Evolutionary conservation across 2,329 filamentous ascomycete genomes (phyloP).

Genomic region (Aureobasidium subglaciale): DNA sequence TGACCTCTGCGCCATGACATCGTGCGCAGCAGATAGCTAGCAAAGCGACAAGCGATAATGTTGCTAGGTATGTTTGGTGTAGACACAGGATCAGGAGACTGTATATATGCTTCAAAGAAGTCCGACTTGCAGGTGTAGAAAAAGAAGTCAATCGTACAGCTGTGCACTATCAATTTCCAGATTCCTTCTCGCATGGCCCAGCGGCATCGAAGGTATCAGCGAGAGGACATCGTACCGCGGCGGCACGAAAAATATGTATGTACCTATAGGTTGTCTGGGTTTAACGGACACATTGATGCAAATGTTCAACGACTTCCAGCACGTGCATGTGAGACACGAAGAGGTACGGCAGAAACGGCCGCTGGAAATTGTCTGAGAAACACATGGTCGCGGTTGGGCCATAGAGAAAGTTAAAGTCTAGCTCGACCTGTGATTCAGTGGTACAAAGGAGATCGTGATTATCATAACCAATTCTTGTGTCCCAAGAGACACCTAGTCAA

Average conservation of each 20-base stretch:
- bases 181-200: too few species aligned
- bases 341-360: neutral
- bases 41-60: neutral
- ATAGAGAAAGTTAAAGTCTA: too few species aligned
- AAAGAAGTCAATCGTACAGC: too few species aligned
- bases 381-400: neutral
- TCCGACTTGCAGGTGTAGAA: neutral
- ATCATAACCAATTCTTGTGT: neutral
- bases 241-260: neutral
- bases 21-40: neutral
- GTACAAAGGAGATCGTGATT: neutral
- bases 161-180: too few species aligned
- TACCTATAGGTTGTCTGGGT: neutral
- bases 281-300: neutral
- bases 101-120: neutral
- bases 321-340: neutral
- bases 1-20: neutral
- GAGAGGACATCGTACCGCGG: too few species aligned
- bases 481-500: too few species aligned
- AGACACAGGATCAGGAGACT: neutral
- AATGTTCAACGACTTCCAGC: conserved; percentile 1
- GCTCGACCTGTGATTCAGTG: too few species aligned
- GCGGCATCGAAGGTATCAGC: too few species aligned
- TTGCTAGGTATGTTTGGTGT: neutral
- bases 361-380: neutral